Evolutionary conservation across 306 rosid species (phyloP).

Genomic region (Quercus ilex): DNA sequence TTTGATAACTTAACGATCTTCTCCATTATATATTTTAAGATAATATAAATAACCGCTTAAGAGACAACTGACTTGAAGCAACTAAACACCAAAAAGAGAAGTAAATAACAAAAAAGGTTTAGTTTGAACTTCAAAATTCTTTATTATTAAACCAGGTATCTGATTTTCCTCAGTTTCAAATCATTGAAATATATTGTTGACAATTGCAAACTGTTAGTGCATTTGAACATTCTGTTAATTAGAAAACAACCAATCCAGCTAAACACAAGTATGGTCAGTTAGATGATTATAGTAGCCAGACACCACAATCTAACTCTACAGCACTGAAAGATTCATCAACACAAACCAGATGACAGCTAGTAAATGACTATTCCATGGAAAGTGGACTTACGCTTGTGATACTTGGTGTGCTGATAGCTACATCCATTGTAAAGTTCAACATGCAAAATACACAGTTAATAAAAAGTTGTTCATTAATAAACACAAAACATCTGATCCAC

Average conservation of each 20-base stretch:
- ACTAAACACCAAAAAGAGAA: background rate
- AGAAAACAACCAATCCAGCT: background rate
- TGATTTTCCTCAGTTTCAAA: background rate
- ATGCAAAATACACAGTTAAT: constrained; percentile 32
- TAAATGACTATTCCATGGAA: constrained; percentile 10
- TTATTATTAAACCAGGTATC: background rate
- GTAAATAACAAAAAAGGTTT: background rate
- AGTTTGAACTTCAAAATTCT: background rate
- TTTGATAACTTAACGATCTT: background rate
- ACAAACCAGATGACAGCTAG: constrained; percentile 5
- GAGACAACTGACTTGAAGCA: background rate
- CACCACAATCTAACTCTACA: background rate
- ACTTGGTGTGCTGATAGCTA: constrained; percentile 99
- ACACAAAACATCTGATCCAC: background rate
- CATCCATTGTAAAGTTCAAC: constrained; percentile 47
- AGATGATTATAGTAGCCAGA: background rate
- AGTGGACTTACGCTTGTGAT: constrained; percentile 92
- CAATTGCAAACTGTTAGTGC: background rate
- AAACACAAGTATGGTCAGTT: background rate
- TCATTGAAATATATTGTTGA: background rate
- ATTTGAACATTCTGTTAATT: background rate
- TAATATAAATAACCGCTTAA: background rate
- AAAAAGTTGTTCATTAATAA: constrained; percentile 3
- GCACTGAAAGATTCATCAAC: constrained; percentile 1
- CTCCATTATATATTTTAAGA: background rate